Percentiles rank a stretch among this genome's conserved stretches.
Evolutionary conservation across 331 rosid species (phyloP).

Genomic region (Malus hybrid): DNA sequence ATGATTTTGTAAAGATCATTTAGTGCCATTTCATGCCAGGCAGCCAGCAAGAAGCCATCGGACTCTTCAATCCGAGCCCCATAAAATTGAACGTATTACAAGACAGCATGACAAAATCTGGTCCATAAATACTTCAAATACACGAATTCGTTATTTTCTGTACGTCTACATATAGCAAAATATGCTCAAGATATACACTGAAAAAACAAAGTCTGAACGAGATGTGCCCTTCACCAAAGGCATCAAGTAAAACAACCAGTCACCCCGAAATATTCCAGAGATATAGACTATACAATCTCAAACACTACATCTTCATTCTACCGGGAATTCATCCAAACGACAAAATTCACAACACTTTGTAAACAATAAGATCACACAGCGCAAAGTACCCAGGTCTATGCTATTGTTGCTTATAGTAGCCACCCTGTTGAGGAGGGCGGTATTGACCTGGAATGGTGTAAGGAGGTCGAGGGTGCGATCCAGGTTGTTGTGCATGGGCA

Average conservation of each 20-base stretch:
- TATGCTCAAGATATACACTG: slow-evolving; percentile 29
- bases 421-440: slow-evolving; percentile 82
- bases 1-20: no score
- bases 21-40: no score
- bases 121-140: not conserved
- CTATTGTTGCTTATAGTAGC: slow-evolving; percentile 79
- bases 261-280: not conserved
- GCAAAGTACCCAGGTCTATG: not conserved
- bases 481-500: slow-evolving; percentile 58
- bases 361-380: no score
- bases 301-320: not conserved
- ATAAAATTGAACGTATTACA: not conserved
- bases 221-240: slow-evolving; percentile 16
- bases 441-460: slow-evolving; percentile 70
- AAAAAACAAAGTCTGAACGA: slow-evolving; percentile 6
- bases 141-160: not conserved
- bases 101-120: not conserved
- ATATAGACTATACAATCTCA: no score
- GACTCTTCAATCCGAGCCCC: not conserved
- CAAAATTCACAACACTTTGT: not conserved
- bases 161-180: not conserved
- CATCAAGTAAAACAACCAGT: slow-evolving; percentile 16
- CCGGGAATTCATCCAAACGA: not conserved
- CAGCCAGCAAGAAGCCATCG: no score
- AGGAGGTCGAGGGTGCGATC: slow-evolving; percentile 74